Evolutionary conservation across 768 basidiomycete genomes (phyloP).

Genomic region (Leccinum longicurvipes): DNA sequence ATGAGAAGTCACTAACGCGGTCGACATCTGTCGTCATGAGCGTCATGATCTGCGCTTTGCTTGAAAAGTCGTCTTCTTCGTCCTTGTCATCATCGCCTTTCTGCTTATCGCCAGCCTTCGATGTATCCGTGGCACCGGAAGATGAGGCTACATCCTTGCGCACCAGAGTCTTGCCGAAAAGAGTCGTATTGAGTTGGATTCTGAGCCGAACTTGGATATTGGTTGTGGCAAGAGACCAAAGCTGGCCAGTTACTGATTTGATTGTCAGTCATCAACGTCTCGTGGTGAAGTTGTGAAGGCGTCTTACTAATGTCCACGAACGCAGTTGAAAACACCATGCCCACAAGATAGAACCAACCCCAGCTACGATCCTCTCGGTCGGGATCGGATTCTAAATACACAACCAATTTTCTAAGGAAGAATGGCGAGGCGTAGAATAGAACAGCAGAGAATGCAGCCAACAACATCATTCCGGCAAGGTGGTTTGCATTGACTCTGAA

Average conservation of each 20-base stretch:
- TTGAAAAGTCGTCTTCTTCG: constrained; percentile 57
- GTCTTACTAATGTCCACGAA: constrained; percentile 41
- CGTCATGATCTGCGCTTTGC: constrained; percentile 85
- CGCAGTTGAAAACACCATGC: constrained; percentile 46
- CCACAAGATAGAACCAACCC: constrained; percentile 71
- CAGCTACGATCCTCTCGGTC: constrained; percentile 53
- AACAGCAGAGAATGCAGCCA: constrained; percentile 56
- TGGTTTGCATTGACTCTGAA: constrained; percentile 49
- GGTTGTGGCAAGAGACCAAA: constrained; percentile 70
- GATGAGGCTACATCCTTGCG: constrained; percentile 81
- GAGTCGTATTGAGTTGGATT: constrained; percentile 76
- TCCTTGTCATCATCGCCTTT: constrained; percentile 14
- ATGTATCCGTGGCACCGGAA: constrained; percentile 30
- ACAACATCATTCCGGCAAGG: constrained; percentile 40
- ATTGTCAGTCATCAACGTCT: constrained; percentile 4
- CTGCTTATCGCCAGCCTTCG: constrained; percentile 21
- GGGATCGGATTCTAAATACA: constrained; percentile 64
- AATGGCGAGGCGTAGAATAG: constrained; percentile 65
- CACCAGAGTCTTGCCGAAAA: constrained; percentile 83
- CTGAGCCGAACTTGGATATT: constrained; percentile 66
- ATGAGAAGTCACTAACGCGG: constrained; percentile 80
- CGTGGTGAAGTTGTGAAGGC: not conserved
- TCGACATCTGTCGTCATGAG: constrained; percentile 95
- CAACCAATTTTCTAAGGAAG: constrained; percentile 58
- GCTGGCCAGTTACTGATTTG: constrained; percentile 53